phyloP scores from a whole-genome alignment of 495 filamentous ascomycete genomes.

The Daldinia vernicosa region DNA sequence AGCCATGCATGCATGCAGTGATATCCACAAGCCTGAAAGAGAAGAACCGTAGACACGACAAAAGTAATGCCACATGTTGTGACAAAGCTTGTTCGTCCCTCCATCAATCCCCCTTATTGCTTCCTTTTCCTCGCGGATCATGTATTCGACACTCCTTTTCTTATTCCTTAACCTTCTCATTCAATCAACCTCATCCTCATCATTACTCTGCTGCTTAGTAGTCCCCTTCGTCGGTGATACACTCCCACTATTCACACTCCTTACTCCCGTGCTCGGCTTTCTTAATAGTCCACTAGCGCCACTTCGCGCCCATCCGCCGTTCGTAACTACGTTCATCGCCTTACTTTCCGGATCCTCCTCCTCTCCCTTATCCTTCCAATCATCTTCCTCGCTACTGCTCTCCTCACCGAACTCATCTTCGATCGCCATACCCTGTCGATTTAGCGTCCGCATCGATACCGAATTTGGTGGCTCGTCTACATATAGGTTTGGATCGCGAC shows the following conservation, averaged over 20 bases:
- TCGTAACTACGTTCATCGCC: constrained; percentile 56
- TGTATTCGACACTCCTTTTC: not conserved
- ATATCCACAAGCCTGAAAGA: not conserved
- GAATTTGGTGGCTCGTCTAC: constrained; percentile 50
- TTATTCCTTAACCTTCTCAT: not conserved
- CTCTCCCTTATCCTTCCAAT: constrained; percentile 34
- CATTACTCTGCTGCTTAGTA: constrained; percentile 15
- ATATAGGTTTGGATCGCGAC: constrained; percentile 60
- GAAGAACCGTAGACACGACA: not conserved
- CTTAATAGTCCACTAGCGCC: constrained; percentile 48
- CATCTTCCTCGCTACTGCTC: constrained; percentile 39
- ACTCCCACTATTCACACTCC: not conserved
- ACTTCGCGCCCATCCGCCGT: constrained; percentile 49
- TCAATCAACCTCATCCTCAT: constrained; percentile 36
- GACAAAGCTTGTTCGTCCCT: not conserved
- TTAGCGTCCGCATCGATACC: constrained; percentile 55
- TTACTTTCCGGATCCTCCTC: constrained; percentile 50
- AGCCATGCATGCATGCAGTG: constrained; percentile 28
- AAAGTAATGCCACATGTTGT: not conserved
- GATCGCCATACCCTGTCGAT: constrained; percentile 48
- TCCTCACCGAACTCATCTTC: constrained; percentile 47
- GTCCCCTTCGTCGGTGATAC: constrained; percentile 5
- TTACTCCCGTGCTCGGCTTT: constrained; percentile 24
- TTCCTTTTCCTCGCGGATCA: not conserved
- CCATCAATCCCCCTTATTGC: not conserved